Base-by-base conservation (phyloP, 192 early-diverging fungal genomes). In the Coemansia aciculifera region DNA sequence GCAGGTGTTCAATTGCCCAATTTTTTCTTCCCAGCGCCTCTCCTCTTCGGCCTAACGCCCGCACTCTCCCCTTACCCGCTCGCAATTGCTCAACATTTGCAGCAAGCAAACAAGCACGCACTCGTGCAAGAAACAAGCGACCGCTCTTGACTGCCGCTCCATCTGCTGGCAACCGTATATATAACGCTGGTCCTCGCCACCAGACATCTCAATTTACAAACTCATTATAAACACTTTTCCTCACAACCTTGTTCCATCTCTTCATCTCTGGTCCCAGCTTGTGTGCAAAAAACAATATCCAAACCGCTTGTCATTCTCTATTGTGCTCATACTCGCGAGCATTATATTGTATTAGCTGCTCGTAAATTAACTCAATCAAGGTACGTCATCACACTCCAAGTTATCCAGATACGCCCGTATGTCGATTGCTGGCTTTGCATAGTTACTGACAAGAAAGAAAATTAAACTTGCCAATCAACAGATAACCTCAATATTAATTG, bases 281-380 rank as follows among this genome's bases (percentile, higher is more conserved):
- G 27, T 57, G 27, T 31, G 27, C 24, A 56, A 56, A 57, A 42
- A 43, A 24, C 7, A 52, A 52, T 13, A 3, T 29, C 23, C 44
- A 19, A 23, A 13, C n/a, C 13, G 27, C 3, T 52, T 5, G 12
- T 52, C 24, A 52, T 29, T 29, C 9, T 29, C 11, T 29, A 29
- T 27, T n/a, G 51, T 29, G 51, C 51, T 52, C 51, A 27, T 29
- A 12, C 10, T 12, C 11, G 8, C 11, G 39, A 40, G 10, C 39
- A 40, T 11, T 40, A 43, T 43, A 43, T 17, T 48, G n/a, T 21
- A 13, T 2, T 9, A 2, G n/a, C 46, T 48, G 46, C 46, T 8
- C n/a, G 46, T 48, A 21, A 21, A 48, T 23, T 48, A 48, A 48
- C 46, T 29, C 51, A 52, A 54, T 54, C 51, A 54, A 54, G 51